Percentiles rank a stretch among this genome's conserved stretches.
phyloP scores from a whole-genome alignment of 371 early-diverging fungal species.

The Lichtheimia ornata region DNA sequence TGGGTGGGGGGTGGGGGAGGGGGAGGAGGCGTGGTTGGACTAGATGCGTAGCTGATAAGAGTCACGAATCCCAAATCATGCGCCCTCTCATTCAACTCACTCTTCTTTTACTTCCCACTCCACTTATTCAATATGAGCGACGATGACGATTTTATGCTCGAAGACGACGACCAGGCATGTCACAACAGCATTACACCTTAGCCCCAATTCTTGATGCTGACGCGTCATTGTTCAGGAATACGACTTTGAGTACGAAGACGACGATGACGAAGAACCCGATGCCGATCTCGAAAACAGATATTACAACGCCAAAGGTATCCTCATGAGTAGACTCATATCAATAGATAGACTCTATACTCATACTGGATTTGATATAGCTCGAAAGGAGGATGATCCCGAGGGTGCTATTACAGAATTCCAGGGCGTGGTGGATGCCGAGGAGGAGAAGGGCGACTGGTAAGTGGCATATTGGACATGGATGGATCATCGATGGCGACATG shows the following conservation, averaged over 20 bases:
- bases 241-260: slow-evolving; percentile 91
- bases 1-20: too few relatives aligned
- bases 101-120: background rate
- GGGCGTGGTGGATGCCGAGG: slow-evolving; percentile 80
- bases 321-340: background rate
- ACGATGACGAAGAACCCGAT: slow-evolving; percentile 84
- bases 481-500: too few relatives aligned
- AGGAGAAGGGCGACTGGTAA: slow-evolving; percentile 85
- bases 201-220: background rate
- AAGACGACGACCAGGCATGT: slow-evolving; percentile 64
- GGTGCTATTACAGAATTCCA: slow-evolving; percentile 83
- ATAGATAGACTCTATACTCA: background rate
- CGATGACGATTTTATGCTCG: slow-evolving; percentile 73
- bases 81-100: too few relatives aligned
- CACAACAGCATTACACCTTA: too few relatives aligned
- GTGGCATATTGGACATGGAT: too few relatives aligned
- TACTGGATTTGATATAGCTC: slow-evolving; percentile 30
- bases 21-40: too few relatives aligned
- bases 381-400: slow-evolving; percentile 82
- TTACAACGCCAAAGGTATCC: slow-evolving; percentile 89
- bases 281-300: slow-evolving; percentile 93
- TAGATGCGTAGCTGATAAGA: too few relatives aligned
- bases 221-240: slow-evolving; percentile 55
- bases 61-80: too few relatives aligned
- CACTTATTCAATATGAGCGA: slow-evolving; percentile 55